Evolutionary conservation across 495 filamentous ascomycete species (phyloP), one percentile per base, ranked within the genome.

Genomic region (Aspergillus nidulans): DNA sequence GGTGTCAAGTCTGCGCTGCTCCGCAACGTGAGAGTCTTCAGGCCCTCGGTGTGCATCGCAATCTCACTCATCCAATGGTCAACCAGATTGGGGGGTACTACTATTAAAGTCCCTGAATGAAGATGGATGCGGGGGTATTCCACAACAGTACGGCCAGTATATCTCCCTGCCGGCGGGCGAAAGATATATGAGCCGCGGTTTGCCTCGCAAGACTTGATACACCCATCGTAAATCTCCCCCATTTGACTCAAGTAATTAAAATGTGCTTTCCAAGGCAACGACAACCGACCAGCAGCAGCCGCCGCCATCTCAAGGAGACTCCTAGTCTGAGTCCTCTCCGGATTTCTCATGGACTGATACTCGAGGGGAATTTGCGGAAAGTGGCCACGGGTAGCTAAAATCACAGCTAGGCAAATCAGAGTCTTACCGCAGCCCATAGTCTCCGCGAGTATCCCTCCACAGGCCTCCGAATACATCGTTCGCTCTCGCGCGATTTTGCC

Each of bases 401-500:
- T 89, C 2, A 92, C 71, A 25, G 91, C 80, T 16, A 97, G 73
- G 53, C 88, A 90, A 9, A 97, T 95, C 24, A 96, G 68, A 0
- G 92, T 97, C 72, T 97, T 97, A 0, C 92, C 92, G 5, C 83
- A 78, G 38, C 82, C 82, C 84, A 89, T 87, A 41, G 80, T 94
- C 55, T 76, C 74, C 4, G 75, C 68, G 38, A 78, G 67, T 34
- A 78, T 77, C 12, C 92, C 92, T 47, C 92, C 92, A 54, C 77
- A 77, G 19, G 85, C 80, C 49, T 85, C 81, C 15, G 92, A 90
- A 63, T 94, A 96, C 51, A 81, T 78, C 8, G 77, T 73, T 24
- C 87, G 86, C 16, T 87, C 77, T 32, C 77, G 69, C 2, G 90
- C 61, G 52, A 87, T 75, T 3, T 72, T 69, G 1, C 81, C 83